Conservation (phyloP, 2,329 filamentous ascomycete species). For the Aspergillus novofumigatus region DNA sequence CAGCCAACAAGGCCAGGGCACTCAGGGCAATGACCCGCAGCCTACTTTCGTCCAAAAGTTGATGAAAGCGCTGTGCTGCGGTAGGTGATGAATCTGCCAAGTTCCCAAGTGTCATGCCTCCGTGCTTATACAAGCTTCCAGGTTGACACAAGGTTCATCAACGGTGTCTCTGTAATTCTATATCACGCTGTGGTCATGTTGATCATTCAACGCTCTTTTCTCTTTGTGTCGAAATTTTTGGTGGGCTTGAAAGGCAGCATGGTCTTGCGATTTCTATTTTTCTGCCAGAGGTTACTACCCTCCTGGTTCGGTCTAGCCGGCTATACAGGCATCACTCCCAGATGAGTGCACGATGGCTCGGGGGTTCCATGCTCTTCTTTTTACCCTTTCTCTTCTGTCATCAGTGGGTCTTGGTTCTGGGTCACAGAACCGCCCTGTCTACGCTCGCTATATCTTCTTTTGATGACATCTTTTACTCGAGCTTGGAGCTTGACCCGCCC, state of each 20-base stretch:
- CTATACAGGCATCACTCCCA: slow-evolving; percentile 14
- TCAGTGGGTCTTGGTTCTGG: slow-evolving; percentile 7
- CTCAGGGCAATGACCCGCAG: slow-evolving; percentile 64
- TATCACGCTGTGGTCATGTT: slow-evolving; percentile 17
- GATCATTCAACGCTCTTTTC: slow-evolving; percentile 14
- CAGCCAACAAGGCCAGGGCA: slow-evolving; percentile 52
- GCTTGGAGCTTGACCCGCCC: slow-evolving; percentile 4
- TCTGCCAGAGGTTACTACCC: slow-evolving; percentile 10
- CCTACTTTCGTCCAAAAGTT: slow-evolving; percentile 85
- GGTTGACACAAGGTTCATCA: slow-evolving; percentile 29
- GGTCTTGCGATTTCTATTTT: slow-evolving; percentile 13
- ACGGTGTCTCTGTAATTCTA: slow-evolving; percentile 18
- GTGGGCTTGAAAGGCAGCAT: slow-evolving; percentile 16
- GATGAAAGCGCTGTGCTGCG: slow-evolving; percentile 89
- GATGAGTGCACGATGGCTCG: slow-evolving; percentile 14
- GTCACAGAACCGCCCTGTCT: background rate
- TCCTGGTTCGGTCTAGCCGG: slow-evolving; percentile 13
- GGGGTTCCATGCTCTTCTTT: slow-evolving; percentile 13
- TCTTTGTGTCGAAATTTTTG: slow-evolving; percentile 11
- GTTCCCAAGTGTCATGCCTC: slow-evolving; percentile 13
- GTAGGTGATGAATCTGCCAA: slow-evolving; percentile 43
- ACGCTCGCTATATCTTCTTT: background rate
- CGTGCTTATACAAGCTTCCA: slow-evolving; percentile 25
- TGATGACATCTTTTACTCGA: background rate
- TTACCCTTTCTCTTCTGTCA: slow-evolving; percentile 10